A percentile compares a stretch with the other conserved stretches of the same genome.
Evolutionary conservation across 176 grass and related monocot genomes (phyloP).

Genomic region (Miscanthus lutarioriparius): DNA sequence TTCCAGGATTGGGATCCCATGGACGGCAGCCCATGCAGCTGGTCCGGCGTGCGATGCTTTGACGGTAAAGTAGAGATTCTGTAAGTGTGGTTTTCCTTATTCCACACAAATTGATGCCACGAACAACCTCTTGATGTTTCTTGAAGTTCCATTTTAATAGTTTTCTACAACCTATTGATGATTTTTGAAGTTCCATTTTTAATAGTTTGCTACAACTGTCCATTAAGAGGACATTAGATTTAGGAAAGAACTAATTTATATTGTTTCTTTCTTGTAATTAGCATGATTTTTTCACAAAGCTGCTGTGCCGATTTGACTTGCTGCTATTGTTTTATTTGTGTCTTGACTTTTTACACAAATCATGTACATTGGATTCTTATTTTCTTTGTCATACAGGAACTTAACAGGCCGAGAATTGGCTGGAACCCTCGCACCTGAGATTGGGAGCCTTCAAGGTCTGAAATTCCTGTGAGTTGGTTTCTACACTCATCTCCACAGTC

Average conservation of each 20-base stretch:
- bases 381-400: constrained; percentile 53
- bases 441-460: constrained; percentile 60
- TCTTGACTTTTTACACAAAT: not conserved
- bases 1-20: constrained; percentile 73
- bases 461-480: constrained; percentile 60
- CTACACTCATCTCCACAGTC: not conserved
- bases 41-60: constrained; percentile 68
- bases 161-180: not conserved
- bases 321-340: not conserved
- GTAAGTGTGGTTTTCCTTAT: constrained; percentile 53
- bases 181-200: not conserved
- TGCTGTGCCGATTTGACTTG: constrained; percentile 13
- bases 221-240: not conserved
- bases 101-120: not conserved
- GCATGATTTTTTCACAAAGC: not conserved
- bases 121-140: not conserved
- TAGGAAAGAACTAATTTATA: not conserved
- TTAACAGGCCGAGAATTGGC: constrained; percentile 71
- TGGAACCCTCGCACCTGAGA: constrained; percentile 75
- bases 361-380: constrained; percentile 36
- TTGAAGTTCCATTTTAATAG: not conserved
- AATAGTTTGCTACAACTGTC: not conserved
- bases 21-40: constrained; percentile 58
- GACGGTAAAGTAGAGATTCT: constrained; percentile 78
- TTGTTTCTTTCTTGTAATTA: not conserved